Conservation (phyloP, 768 basidiomycete genomes). For the Phlebiopsis gigantea region DNA sequence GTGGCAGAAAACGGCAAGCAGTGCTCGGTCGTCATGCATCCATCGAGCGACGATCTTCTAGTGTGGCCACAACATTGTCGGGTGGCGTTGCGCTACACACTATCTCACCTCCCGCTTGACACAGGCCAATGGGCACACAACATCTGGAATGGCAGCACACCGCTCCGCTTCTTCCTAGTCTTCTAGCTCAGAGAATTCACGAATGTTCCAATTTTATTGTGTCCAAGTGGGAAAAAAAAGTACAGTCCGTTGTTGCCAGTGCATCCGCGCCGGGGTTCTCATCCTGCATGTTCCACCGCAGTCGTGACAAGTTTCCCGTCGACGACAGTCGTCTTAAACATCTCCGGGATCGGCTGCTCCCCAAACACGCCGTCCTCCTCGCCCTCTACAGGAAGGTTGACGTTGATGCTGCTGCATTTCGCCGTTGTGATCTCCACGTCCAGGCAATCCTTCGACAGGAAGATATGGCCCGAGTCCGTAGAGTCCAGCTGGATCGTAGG, state of each 20-base stretch:
- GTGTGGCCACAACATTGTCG: too few relatives aligned
- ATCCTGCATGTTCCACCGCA: conserved; percentile 83
- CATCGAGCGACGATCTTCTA: too few relatives aligned
- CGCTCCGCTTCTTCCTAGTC: too few relatives aligned
- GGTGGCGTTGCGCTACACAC: too few relatives aligned
- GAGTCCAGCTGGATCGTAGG: conserved; percentile 94
- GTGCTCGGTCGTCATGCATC: too few relatives aligned
- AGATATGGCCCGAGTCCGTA: conserved; percentile 93
- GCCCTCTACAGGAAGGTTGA: conserved; percentile 78
- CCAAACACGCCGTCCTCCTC: conserved; percentile 91
- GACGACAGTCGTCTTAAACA: conserved; percentile 81
- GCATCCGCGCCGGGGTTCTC: neutral
- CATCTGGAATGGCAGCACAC: too few relatives aligned
- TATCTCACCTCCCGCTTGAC: too few relatives aligned
- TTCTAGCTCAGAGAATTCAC: too few relatives aligned
- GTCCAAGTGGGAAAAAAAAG: neutral
- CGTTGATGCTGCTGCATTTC: conserved; percentile 90
- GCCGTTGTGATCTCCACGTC: conserved; percentile 83
- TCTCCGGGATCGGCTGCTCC: conserved; percentile 91
- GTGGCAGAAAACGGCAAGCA: too few relatives aligned
- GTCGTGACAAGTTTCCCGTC: conserved; percentile 83
- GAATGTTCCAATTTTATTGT: neutral
- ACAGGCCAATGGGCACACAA: too few relatives aligned
- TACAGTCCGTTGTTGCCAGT: neutral
- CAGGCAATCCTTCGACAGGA: conserved; percentile 79